phyloP scores from a whole-genome alignment of 495 filamentous ascomycete species.

The Talaromyces liani region DNA sequence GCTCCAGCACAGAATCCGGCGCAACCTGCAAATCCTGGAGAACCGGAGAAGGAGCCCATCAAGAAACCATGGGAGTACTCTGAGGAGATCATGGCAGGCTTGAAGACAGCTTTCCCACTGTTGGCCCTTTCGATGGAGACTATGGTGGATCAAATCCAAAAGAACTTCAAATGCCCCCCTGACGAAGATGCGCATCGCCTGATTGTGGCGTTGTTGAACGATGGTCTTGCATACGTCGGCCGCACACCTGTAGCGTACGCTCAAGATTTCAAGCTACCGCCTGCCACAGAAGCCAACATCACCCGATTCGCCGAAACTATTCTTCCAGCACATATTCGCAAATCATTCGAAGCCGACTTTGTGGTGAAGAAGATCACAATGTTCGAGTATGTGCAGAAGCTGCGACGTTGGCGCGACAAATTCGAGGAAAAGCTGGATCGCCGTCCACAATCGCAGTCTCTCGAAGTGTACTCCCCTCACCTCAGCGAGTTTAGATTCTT shows the following conservation, averaged over 20 bases:
- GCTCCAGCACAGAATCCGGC: slow-evolving; percentile 32
- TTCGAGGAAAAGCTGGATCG: slow-evolving; percentile 97
- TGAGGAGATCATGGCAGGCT: slow-evolving; percentile 85
- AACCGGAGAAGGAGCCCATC: slow-evolving; percentile 30
- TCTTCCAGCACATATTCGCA: slow-evolving; percentile 82
- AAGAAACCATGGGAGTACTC: slow-evolving; percentile 93
- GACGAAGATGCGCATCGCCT: slow-evolving; percentile 97
- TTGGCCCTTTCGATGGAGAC: slow-evolving; percentile 97
- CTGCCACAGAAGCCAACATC: slow-evolving; percentile 90
- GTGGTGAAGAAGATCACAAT: slow-evolving; percentile 89
- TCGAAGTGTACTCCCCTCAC: slow-evolving; percentile 79
- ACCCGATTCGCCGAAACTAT: slow-evolving; percentile 95
- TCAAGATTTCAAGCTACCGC: slow-evolving; percentile 82
- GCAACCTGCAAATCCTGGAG: slow-evolving; percentile 20
- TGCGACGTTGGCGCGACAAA: slow-evolving; percentile 92
- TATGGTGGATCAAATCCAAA: slow-evolving; percentile 97
- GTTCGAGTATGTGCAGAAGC: slow-evolving; percentile 94
- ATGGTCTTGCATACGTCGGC: slow-evolving; percentile 81
- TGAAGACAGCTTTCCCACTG: slow-evolving; percentile 94
- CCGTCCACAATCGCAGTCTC: slow-evolving; percentile 56
- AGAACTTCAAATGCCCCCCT: slow-evolving; percentile 96
- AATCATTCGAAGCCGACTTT: slow-evolving; percentile 93
- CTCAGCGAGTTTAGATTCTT: slow-evolving; percentile 94
- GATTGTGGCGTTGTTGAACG: slow-evolving; percentile 95
- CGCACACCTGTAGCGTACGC: slow-evolving; percentile 79